Evolutionary conservation across 2,329 filamentous ascomycete species (phyloP), one percentile per base, ranked within the genome.

Genomic region (Purpureocillium takamizusanense): DNA sequence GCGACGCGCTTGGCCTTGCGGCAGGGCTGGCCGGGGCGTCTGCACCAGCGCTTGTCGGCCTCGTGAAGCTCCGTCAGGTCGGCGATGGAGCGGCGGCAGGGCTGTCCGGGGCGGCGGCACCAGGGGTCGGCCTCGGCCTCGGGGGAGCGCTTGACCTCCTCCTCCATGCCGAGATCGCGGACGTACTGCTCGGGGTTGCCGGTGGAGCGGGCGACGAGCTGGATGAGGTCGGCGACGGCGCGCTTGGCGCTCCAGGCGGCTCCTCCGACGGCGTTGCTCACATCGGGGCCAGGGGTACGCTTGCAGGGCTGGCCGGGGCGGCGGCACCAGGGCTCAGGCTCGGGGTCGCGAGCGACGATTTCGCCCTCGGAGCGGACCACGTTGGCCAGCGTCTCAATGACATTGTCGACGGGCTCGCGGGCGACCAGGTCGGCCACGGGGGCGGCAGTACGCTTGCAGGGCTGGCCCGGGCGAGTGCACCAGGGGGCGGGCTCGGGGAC

Each of bases 381-480:
- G 49, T 53, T 16, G 21, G 30, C 40, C 16, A 42, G 40, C n/a
- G 36, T 37, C 12, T 46, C 42, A 5, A 25, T 25, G 5, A 37
- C 42, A 14, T 44, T 44, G 14, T 41, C 43, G 17, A 54, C 40
- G 43, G 56, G 54, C 14, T 52, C 45, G 30, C 60, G 53, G 21
- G 61, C 47, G 9, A 56, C 57, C 40, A 60, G 56, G 34, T 58
- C 58, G 21, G 55, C 59, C 41, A 58, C 58, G 49, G 60, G 63
- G 38, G 55, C 54, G 44, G 60, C 60, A 44, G 48, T 51, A 56
- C 65, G 67, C n/a, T 27, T 50, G 21, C 69, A 72, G 15, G 56
- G 46, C 46, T 63, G 52, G 41, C 68, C 66, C 29, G 37, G 33
- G 28, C 52, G 50, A 45, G 52, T 46, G 51, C 65, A 68, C 41